Percentiles rank a stretch among this genome's conserved stretches.
Evolutionary conservation across 1,284 basidiomycete species (phyloP).

Genomic region (Coniophora puteana): DNA sequence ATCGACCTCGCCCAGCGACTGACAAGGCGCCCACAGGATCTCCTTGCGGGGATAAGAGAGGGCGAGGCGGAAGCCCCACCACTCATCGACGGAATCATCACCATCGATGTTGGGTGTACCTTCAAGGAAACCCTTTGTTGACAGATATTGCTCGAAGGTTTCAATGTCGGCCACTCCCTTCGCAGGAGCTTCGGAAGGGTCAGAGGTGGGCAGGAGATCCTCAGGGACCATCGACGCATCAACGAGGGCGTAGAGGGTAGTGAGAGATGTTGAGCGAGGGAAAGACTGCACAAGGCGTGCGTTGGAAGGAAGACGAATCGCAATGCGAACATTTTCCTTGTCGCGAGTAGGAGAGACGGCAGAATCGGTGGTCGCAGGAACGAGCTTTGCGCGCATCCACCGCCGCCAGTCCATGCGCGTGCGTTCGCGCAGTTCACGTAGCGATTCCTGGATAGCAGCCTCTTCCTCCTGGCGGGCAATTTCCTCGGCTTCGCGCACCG

Average conservation of each 20-base stretch:
- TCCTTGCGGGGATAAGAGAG: slow-evolving; percentile 68
- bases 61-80: slow-evolving; percentile 73
- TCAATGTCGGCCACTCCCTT: slow-evolving; percentile 38
- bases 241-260: slow-evolving; percentile 66
- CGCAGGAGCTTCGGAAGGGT: slow-evolving; percentile 39
- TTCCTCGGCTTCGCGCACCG: slow-evolving; percentile 26
- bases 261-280: slow-evolving; percentile 45
- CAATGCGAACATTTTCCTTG: slow-evolving; percentile 47
- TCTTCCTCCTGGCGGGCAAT: slow-evolving; percentile 25
- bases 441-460: slow-evolving; percentile 25
- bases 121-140: too few species aligned
- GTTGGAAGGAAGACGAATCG: slow-evolving; percentile 67
- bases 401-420: slow-evolving; percentile 34
- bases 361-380: slow-evolving; percentile 15
- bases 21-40: slow-evolving; percentile 47
- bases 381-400: slow-evolving; percentile 12
- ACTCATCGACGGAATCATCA: slow-evolving; percentile 41
- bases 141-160: slow-evolving; percentile 28
- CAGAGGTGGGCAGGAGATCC: slow-evolving; percentile 31
- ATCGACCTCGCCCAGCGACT: slow-evolving; percentile 45
- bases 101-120: slow-evolving; percentile 21
- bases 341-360: slow-evolving; percentile 34
- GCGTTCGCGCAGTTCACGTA: slow-evolving; percentile 27
- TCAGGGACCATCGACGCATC: slow-evolving; percentile 50
- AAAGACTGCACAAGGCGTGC: slow-evolving; percentile 59